Evolutionary conservation across 495 filamentous ascomycete species (phyloP).

Genomic region (Chlorociboria aeruginascens): DNA sequence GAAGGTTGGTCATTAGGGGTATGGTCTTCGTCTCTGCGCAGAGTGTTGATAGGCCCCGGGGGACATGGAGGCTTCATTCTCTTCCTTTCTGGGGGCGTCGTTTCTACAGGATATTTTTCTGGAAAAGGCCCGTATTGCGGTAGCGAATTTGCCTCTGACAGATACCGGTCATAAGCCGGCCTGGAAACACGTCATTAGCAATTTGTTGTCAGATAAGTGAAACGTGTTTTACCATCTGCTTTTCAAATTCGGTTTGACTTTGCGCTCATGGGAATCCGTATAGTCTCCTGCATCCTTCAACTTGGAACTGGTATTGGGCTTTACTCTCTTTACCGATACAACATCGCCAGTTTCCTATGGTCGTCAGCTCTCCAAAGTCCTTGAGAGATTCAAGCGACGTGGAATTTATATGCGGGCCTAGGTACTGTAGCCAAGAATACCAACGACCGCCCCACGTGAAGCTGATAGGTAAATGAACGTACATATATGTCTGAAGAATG

Average conservation of each 20-base stretch:
- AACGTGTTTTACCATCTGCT: background rate
- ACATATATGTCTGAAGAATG: constrained; percentile 1
- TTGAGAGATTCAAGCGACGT: background rate
- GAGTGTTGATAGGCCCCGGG: too few species aligned
- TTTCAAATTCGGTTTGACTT: background rate
- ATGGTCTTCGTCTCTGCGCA: too few species aligned
- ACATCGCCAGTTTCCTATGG: constrained; percentile 8
- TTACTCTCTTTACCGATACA: constrained; percentile 8
- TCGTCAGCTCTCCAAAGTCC: constrained; percentile 4
- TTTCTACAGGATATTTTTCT: background rate
- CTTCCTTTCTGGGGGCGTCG: background rate
- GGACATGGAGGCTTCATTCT: background rate
- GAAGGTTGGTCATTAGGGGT: too few species aligned
- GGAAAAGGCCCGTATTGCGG: background rate
- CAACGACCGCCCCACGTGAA: background rate
- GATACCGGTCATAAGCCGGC: background rate
- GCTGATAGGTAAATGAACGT: background rate
- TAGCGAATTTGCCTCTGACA: background rate
- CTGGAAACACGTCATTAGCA: background rate
- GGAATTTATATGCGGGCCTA: background rate
- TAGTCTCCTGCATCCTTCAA: background rate
- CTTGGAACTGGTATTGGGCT: background rate
- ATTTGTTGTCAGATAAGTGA: background rate
- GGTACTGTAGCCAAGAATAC: background rate
- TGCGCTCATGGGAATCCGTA: background rate